Percentiles rank a stretch among this genome's conserved stretches.
These are phyloP conservation scores for Geosiphon pyriformis DNA, from an alignment of 192 early-diverging fungal genomes.

Conservation along the genomic window DNA sequence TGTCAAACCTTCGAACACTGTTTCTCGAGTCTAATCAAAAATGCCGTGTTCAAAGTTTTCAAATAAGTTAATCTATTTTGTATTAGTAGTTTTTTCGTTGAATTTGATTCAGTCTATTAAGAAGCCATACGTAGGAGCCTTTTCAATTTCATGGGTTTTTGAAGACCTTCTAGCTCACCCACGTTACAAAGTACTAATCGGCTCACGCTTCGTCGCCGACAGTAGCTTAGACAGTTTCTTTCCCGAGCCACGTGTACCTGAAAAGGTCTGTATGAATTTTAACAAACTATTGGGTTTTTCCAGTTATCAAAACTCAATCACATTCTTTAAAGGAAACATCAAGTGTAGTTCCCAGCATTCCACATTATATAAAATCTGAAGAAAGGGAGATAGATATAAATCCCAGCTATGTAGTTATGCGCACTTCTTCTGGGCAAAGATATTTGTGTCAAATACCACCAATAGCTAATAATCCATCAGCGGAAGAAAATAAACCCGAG, in stretches of 20 bases:
- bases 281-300: background rate
- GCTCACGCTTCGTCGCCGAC: background rate
- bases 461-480: constrained; percentile 25
- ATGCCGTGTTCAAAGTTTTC: too few relatives aligned
- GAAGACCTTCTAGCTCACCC: constrained; percentile 48
- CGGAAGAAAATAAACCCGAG: constrained; percentile 23
- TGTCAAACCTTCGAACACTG: too few relatives aligned
- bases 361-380: background rate
- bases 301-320: background rate
- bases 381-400: background rate
- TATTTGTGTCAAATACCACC: constrained; percentile 54
- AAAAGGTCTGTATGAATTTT: too few relatives aligned
- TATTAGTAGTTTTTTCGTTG: too few relatives aligned
- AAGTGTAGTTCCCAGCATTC: background rate
- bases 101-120: background rate
- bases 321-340: constrained; percentile 13
- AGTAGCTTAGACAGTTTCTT: constrained; percentile 6
- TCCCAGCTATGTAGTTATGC: constrained; percentile 36
- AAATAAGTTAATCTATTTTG: too few relatives aligned
- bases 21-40: too few relatives aligned
- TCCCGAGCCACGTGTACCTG: too few relatives aligned
- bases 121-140: constrained; percentile 1
- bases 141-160: constrained; percentile 32
- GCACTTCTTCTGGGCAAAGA: constrained; percentile 33
- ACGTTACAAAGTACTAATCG: constrained; percentile 35